Percentiles rank a stretch among this genome's conserved stretches.
phyloP scores from a whole-genome alignment of 2,329 filamentous ascomycete genomes.

The Magnaporthiopsis incrustans region DNA sequence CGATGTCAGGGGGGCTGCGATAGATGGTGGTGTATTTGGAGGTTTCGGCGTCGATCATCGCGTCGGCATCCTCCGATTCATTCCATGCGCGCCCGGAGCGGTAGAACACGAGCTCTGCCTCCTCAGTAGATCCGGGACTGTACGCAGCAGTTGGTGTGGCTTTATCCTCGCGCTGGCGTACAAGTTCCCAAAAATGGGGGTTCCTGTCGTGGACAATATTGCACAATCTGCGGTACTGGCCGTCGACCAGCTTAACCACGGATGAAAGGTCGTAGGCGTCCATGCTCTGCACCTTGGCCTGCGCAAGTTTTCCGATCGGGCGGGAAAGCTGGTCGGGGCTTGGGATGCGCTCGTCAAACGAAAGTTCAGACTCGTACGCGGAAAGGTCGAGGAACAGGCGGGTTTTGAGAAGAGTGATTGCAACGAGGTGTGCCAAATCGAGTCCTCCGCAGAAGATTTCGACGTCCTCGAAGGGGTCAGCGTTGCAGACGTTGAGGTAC shows the following conservation, averaged over 20 bases:
- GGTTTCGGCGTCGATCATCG: constrained; percentile 12
- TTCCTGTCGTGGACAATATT: constrained; percentile 12
- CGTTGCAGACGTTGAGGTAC: constrained; percentile 26
- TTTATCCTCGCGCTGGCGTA: constrained; percentile 10
- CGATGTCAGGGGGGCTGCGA: background rate
- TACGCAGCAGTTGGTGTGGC: background rate
- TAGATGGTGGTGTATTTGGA: constrained; percentile 7
- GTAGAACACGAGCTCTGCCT: constrained; percentile 6
- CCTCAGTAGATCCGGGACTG: constrained; percentile 8
- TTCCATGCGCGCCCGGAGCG: constrained; percentile 12
- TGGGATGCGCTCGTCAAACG: no score
- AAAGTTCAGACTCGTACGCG: background rate
- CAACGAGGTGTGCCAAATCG: background rate
- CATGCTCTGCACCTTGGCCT: constrained; percentile 1
- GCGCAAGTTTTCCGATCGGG: background rate
- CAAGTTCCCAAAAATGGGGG: constrained; percentile 11
- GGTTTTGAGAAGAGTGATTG: constrained; percentile 11
- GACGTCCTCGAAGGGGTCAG: constrained; percentile 31
- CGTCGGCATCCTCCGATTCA: constrained; percentile 13
- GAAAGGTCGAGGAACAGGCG: constrained; percentile 9
- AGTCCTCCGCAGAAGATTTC: constrained; percentile 4
- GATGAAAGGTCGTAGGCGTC: background rate
- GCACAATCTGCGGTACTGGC: constrained; percentile 13
- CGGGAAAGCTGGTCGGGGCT: background rate
- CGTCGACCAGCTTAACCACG: background rate